A percentile compares a stretch with the other conserved stretches of the same genome.
phyloP scores from a whole-genome alignment of 31 red algal genomes.

The Asparagopsis taxiformis region DNA sequence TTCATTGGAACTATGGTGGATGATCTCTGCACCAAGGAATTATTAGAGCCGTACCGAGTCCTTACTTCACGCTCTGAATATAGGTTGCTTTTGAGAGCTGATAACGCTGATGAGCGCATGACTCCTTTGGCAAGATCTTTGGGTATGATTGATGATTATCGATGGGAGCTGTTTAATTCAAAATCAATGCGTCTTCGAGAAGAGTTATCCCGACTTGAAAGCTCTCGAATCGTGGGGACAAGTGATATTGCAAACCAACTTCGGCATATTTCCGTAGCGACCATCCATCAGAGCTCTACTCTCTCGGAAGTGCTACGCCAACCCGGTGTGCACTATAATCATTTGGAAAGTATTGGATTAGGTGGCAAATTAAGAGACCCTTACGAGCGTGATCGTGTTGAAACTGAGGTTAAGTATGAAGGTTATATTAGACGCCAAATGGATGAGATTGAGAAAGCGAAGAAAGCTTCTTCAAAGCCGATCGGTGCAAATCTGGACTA shows the following conservation, averaged over 20 bases:
- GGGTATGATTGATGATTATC: slow-evolving; percentile 89
- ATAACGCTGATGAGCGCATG: slow-evolving; percentile 93
- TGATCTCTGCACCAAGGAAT: slow-evolving; percentile 90
- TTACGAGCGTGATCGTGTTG: slow-evolving; percentile 83
- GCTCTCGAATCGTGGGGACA: slow-evolving; percentile 24
- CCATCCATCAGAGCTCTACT: slow-evolving; percentile 43
- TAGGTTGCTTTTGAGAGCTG: slow-evolving; percentile 90
- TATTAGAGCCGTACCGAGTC: slow-evolving; percentile 97
- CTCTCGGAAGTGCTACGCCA: slow-evolving; percentile 70
- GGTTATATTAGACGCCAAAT: slow-evolving; percentile 83
- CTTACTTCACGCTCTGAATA: slow-evolving; percentile 96
- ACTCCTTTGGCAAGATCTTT: slow-evolving; percentile 75
- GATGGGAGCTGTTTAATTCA: slow-evolving; percentile 70
- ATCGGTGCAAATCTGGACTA: slow-evolving; percentile 82
- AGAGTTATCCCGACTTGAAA: slow-evolving; percentile 62
- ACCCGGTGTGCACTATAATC: slow-evolving; percentile 71
- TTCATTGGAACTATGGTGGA: slow-evolving; percentile 98
- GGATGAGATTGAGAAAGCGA: slow-evolving; percentile 70
- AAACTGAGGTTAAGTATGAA: slow-evolving; percentile 84
- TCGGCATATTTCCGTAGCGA: slow-evolving; percentile 12
- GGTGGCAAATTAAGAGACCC: slow-evolving; percentile 43
- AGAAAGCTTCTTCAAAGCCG: slow-evolving; percentile 16
- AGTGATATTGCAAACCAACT: slow-evolving; percentile 28
- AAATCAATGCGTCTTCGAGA: slow-evolving; percentile 62
- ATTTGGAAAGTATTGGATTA: slow-evolving; percentile 39